Percentiles rank a stretch among this genome's conserved stretches.
phyloP scores from a whole-genome alignment of 371 early-diverging fungal species.

The Blakeslea trispora region DNA sequence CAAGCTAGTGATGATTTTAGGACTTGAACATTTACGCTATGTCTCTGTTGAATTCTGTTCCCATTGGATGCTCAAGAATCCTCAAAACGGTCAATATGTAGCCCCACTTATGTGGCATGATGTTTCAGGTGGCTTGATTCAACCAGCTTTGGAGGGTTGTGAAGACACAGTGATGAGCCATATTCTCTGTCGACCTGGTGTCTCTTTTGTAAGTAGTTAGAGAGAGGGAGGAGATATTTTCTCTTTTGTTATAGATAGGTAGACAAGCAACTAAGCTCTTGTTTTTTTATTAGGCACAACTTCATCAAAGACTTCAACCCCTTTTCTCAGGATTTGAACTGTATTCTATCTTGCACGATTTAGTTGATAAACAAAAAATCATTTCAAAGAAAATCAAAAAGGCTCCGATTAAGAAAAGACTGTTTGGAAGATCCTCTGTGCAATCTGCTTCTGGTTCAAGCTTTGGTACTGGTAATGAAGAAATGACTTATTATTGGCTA shows the following conservation, averaged over 20 bases:
- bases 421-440: not conserved
- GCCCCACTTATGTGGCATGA: not conserved
- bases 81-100: not conserved
- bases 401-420: not conserved
- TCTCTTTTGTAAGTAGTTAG: not conserved
- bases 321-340: not conserved
- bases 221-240: too few relatives aligned
- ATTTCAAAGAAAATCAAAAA: not conserved
- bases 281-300: not conserved
- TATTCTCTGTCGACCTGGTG: not conserved
- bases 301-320: not conserved
- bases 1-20: not conserved
- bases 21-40: not conserved
- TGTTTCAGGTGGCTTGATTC: not conserved
- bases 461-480: not conserved
- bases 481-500: not conserved
- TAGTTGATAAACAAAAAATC: not conserved
- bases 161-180: not conserved
- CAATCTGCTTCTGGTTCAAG: not conserved
- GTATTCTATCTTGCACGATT: not conserved
- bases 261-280: too few relatives aligned
- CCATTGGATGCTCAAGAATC: not conserved
- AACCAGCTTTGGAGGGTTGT: not conserved
- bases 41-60: not conserved
- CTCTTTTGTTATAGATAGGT: too few relatives aligned